Base-by-base conservation (phyloP, 768 basidiomycete species). In the Xanthoconium purpureum region DNA sequence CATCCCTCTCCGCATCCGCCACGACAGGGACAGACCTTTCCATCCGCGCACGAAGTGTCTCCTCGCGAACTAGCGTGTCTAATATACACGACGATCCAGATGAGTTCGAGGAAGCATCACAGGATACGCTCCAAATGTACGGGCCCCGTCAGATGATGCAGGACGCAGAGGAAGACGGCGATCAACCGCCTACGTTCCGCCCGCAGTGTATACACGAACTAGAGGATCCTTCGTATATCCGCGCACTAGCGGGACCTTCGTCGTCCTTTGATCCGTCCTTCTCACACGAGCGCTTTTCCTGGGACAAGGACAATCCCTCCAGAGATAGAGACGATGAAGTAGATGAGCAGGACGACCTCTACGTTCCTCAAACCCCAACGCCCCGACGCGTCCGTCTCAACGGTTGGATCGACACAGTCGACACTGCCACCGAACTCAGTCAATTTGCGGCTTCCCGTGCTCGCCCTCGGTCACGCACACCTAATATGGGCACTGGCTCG, bases 131-230 rank as follows among this genome's bases (percentile, higher is more conserved):
- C 11, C 66, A 66, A 17, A 17, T 47, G 18, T 57, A 66, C 29
- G 48, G 63, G 20, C 52, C 58, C 7, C 54, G 8, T n/a, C 56
- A 20, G 30, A 62, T 62, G 45, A 77, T 77, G 49, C 71, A 71
- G 3, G 47, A 74, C 71, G 30, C 66, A 20, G 60, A 70, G 49
- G 56, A 66, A 24, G 56, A 68, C 51, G 50, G 73, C 66, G 39
- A 72, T 55, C 60, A 52, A 18, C 60, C 66, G 17, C 58, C 68
- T 13, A 58, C 47, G 9, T 68, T 70, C 14, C 70, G 47, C 17
- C 74, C 78, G 2, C 72, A 64, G 3, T 84, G 83, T 66, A 85
- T 85, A 50, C 84, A 85, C 63, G 81, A 86, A 61, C 59, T 85
- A 10, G 75, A 75, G 8, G 71, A 71, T 43, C 69, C 71, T 20